Evolutionary conservation across 441 rosid species (phyloP).

Genomic region (Croton laevigatus): DNA sequence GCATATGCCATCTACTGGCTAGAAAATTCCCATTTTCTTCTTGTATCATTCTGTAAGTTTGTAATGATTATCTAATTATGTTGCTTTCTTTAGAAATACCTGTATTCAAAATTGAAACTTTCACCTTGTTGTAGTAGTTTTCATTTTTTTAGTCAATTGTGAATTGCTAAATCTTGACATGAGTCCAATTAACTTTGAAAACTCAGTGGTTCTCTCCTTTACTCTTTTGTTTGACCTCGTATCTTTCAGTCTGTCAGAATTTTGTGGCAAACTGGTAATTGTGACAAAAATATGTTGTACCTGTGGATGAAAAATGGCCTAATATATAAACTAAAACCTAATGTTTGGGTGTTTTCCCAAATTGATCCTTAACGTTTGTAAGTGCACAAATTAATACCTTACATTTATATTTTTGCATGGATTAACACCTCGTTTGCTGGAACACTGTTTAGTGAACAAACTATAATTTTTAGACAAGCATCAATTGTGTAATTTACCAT

Average conservation of each 20-base stretch:
- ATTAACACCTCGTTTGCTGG: no score
- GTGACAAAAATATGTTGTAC: constrained; percentile 31
- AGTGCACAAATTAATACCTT: no score
- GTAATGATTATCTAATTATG: background rate
- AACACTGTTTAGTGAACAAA: no score
- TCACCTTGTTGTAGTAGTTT: background rate
- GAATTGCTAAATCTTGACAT: background rate
- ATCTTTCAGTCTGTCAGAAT: background rate
- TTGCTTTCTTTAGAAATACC: background rate
- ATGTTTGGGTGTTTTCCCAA: no score
- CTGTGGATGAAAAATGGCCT: constrained; percentile 64
- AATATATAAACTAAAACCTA: no score
- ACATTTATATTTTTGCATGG: no score
- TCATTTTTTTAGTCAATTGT: background rate
- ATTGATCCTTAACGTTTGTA: no score
- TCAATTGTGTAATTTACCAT: no score
- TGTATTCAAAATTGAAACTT: background rate
- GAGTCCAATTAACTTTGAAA: background rate
- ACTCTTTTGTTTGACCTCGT: background rate
- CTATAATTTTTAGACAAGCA: no score
- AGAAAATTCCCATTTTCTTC: background rate
- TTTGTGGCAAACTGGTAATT: background rate
- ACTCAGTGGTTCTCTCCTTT: background rate
- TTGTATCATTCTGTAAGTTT: background rate
- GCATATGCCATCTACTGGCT: background rate